Base-by-base conservation (phyloP, 345 rosid species). In the Brassica nigra region DNA sequence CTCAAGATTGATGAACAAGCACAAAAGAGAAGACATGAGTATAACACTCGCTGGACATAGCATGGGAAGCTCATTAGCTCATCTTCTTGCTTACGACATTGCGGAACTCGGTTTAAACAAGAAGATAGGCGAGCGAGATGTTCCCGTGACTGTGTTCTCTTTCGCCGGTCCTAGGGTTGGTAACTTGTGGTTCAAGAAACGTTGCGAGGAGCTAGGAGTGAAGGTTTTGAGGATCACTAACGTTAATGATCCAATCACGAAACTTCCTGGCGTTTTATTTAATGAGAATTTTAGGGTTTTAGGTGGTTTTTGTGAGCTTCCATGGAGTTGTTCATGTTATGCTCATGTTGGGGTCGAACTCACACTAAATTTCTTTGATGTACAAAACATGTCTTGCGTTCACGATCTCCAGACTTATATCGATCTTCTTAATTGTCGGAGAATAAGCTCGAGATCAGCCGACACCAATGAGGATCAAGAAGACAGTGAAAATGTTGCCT, bases 81-180 rank as follows among this genome's bases (percentile, higher is more conserved):
- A 85, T 54, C 91, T 94, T 34, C 88, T 94, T 10, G 97, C 93
- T 0, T 92, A 94, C 18, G 98, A 94, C 70, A 89, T 94, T 1
- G 58, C 90, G 2, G 97, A 94, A 74, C 88, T 92, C 0, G 97
- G 91, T 18, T 74, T 94, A 29, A 86, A 86, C 52, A 75, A n/a
- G 44, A 66, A 47, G 68, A 66, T 2, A 2, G 47, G 68, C 20
- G 4, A 42, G 28, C 47, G 63, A 8, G 37, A 42, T 33, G 66
- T 86, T 0, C 92, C 95, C 0, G 83, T 92, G 5, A 89, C 97
- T 0, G 97, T 92, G 5, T 89, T 89, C 59, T 92, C 97, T 4
- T 92, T 90, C 4, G 98, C 91, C 2, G 98, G 97, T 3, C 98
- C 97, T 0, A 87, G 98, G 54, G 98, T 94, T 7, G 98, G 98